A percentile compares a stretch with the other conserved stretches of the same genome.
These are phyloP conservation scores for Elongisporangium anandrum DNA, from an alignment of 352 stramenopile genomes.

Conservation along the genomic window DNA sequence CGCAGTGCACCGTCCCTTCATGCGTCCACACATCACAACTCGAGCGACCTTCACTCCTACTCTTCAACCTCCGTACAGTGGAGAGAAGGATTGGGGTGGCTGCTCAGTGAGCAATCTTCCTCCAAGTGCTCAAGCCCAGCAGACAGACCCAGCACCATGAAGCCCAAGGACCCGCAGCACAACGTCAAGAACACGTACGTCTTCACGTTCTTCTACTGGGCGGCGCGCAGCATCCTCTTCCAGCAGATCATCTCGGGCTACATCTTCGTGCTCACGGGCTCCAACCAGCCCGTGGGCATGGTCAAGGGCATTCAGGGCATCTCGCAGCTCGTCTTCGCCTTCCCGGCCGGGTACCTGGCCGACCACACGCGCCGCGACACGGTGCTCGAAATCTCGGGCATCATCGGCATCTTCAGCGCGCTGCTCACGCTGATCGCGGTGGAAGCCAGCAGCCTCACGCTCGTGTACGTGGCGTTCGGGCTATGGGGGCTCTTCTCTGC, in stretches of 20 bases:
- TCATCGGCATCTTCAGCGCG: constrained; percentile 38
- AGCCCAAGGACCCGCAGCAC: constrained; percentile 12
- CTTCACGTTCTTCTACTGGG: constrained; percentile 78
- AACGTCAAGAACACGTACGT: constrained; percentile 68
- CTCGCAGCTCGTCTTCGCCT: constrained; percentile 66
- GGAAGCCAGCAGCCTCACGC: constrained; percentile 29
- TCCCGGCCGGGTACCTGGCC: constrained; percentile 68
- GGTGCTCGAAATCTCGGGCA: constrained; percentile 61
- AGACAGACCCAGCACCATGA: background rate
- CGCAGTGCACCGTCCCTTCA: background rate
- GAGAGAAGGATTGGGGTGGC: background rate
- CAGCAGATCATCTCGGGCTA: constrained; percentile 75
- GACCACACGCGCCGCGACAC: constrained; percentile 65
- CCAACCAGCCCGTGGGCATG: constrained; percentile 73
- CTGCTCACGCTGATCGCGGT: constrained; percentile 60
- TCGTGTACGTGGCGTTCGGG: constrained; percentile 62
- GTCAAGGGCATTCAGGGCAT: constrained; percentile 83
- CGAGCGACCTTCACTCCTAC: background rate
- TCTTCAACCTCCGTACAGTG: background rate
- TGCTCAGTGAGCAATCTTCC: background rate
- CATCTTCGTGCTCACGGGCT: constrained; percentile 67
- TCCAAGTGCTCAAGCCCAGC: background rate
- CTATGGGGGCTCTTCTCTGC: constrained; percentile 67
- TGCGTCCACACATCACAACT: background rate
- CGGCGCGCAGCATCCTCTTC: constrained; percentile 67